Percentiles rank a stretch among this genome's conserved stretches.
These are phyloP conservation scores for Baudoinia panamericana DNA, from an alignment of 495 filamentous ascomycete species.

Conservation along the genomic window DNA sequence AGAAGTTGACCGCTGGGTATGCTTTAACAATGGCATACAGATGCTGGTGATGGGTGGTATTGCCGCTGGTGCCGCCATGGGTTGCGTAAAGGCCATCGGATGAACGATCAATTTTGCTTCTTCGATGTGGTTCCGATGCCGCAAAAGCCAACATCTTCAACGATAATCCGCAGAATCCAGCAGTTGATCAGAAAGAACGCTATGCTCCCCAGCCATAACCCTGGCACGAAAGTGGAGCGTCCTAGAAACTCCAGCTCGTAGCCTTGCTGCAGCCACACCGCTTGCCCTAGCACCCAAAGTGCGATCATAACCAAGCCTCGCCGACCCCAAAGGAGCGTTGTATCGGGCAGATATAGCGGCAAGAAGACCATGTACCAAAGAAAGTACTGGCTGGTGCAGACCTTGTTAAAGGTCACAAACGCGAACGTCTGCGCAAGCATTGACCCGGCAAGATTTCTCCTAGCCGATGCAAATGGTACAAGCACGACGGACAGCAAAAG, in stretches of 20 bases:
- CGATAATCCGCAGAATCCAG: conserved; percentile 72
- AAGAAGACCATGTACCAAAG: conserved; percentile 93
- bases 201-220: conserved; percentile 60
- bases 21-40: conserved; percentile 38
- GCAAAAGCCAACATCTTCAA: conserved; percentile 47
- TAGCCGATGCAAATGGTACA: conserved; percentile 69
- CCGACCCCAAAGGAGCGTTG: conserved; percentile 48
- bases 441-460: conserved; percentile 66
- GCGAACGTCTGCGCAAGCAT: conserved; percentile 98
- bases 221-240: conserved; percentile 69
- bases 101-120: conserved; percentile 11
- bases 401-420: conserved; percentile 96
- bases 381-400: conserved; percentile 98
- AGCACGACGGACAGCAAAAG: conserved; percentile 59
- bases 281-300: conserved; percentile 64
- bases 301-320: conserved; percentile 49
- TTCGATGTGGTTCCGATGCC: neutral
- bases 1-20: conserved; percentile 32
- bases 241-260: conserved; percentile 83
- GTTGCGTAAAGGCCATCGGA: conserved; percentile 47
- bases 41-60: conserved; percentile 56
- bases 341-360: conserved; percentile 75
- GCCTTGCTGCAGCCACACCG: conserved; percentile 75
- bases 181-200: conserved; percentile 74
- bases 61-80: conserved; percentile 52